Evolutionary conservation across 2,329 filamentous ascomycete genomes (phyloP).

Genomic region (Colletotrichum theobromicola): DNA sequence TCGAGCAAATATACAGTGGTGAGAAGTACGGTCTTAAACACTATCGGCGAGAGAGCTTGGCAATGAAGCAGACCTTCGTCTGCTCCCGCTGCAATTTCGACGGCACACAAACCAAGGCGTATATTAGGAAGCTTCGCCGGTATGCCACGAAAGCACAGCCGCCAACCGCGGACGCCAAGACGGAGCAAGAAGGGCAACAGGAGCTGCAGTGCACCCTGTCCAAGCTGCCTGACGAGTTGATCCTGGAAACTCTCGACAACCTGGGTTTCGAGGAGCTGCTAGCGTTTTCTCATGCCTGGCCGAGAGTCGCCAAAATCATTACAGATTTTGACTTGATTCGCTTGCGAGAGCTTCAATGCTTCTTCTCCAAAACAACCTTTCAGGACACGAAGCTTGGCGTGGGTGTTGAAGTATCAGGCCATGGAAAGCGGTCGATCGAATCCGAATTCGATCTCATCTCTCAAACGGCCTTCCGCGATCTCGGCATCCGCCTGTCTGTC

Average conservation of each 20-base stretch:
- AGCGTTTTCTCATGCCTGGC: constrained; percentile 40
- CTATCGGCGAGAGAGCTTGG: constrained; percentile 24
- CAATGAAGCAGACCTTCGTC: constrained; percentile 9
- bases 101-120: neutral
- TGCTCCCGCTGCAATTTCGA: constrained; percentile 32
- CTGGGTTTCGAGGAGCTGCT: constrained; percentile 41
- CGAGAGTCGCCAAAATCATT: constrained; percentile 37
- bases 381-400: constrained; percentile 44
- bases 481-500: constrained; percentile 43
- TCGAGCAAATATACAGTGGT: constrained; percentile 43
- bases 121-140: neutral
- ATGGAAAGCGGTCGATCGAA: constrained; percentile 32
- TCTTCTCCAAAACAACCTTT: constrained; percentile 47
- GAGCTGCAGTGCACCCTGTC: neutral
- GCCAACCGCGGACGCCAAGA: neutral
- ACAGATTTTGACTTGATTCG: constrained; percentile 39
- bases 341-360: constrained; percentile 51
- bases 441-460: constrained; percentile 58
- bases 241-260: constrained; percentile 37
- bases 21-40: constrained; percentile 20
- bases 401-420: constrained; percentile 35
- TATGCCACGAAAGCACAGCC: neutral
- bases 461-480: constrained; percentile 39
- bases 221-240: constrained; percentile 43
- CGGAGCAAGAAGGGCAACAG: constrained; percentile 26